Base-by-base conservation (phyloP, 2,329 filamentous ascomycete genomes). In the Zelopaecilomyces penicillatus region DNA sequence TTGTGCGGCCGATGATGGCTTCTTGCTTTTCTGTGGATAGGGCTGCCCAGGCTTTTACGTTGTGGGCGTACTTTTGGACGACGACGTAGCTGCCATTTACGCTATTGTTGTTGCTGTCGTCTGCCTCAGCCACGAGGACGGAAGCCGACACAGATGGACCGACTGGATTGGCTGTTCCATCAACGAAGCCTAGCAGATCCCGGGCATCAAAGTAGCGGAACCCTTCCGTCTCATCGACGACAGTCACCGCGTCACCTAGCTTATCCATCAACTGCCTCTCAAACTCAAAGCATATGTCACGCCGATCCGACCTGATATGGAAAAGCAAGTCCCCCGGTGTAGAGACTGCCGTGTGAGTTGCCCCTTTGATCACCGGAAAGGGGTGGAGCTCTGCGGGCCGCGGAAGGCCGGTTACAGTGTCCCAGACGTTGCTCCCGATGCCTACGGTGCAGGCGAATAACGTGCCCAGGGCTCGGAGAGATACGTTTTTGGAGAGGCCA, bases 171-270 rank as follows among this genome's bases (percentile, higher is more conserved):
- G 76, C 76, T 0, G 76, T 80, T 11, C 76, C 76, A 46, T 80
- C 76, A 3, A 80, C 74, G 42, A 80, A 80, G 1, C 76, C 76
- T 0, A 80, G 66, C 0, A 80, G 66, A 48, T 80, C 76, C 1
- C 76, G 72, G 0, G 71, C 67, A 49, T 80, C 76, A 47, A 79
- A 79, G 56, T 80, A 80, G 3, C 76, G 70, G 57, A 80, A 80
- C 0, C 76, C 76, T 1, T 66, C 61, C 0, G 76, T 80, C 44
- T 71, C 70, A 41, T 80, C 76, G 1, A 70, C 63, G 1, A 77
- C 65, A 0, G 52, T 55, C 8, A 78, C 69, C 0, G 70, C 48
- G 37, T 68, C 67, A 0, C 71, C 72, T 0, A 80, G 64, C 2
- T 55, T 50, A 10, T 70, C 66, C 53, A 79, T 59, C 8, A 80